Percentiles rank a stretch among this genome's conserved stretches.
Evolutionary conservation across 2,329 filamentous ascomycete species (phyloP).

Genomic region (Pseudogymnoascus sp.): DNA sequence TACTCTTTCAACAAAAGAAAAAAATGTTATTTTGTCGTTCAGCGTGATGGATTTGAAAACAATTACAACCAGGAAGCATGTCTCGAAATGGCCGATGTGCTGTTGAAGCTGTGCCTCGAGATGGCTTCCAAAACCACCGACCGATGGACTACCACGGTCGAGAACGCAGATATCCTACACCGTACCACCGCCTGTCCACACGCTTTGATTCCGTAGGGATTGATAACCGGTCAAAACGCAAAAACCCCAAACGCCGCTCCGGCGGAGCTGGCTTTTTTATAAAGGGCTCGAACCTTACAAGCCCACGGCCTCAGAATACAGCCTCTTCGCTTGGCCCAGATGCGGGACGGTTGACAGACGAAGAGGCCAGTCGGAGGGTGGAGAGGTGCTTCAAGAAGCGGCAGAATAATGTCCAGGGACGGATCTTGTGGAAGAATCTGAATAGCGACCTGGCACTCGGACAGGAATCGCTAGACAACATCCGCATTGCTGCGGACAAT

Average conservation of each 20-base stretch:
- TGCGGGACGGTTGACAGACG: not conserved
- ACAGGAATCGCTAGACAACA: conserved; percentile 46
- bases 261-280: not conserved
- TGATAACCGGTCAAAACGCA: not conserved
- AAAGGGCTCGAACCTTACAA: not conserved
- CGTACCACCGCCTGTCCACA: not conserved
- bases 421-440: conserved; percentile 51
- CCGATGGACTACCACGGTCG: not conserved
- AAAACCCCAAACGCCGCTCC: not conserved
- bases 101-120: conserved; percentile 1
- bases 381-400: conserved; percentile 10
- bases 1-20: not conserved
- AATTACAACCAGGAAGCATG: conserved; percentile 4
- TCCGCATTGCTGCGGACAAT: conserved; percentile 52
- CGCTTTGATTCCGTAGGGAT: not conserved
- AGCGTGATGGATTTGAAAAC: conserved; percentile 3
- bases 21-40: not conserved
- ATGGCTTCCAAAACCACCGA: not conserved
- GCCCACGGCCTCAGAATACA: not conserved
- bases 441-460: conserved; percentile 42
- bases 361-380: not conserved
- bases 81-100: not conserved
- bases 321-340: not conserved
- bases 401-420: conserved; percentile 33
- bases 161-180: not conserved